A percentile compares a stretch with the other conserved stretches of the same genome.
phyloP scores from a whole-genome alignment of 257 asterid species.

The Coffea eugenioides region DNA sequence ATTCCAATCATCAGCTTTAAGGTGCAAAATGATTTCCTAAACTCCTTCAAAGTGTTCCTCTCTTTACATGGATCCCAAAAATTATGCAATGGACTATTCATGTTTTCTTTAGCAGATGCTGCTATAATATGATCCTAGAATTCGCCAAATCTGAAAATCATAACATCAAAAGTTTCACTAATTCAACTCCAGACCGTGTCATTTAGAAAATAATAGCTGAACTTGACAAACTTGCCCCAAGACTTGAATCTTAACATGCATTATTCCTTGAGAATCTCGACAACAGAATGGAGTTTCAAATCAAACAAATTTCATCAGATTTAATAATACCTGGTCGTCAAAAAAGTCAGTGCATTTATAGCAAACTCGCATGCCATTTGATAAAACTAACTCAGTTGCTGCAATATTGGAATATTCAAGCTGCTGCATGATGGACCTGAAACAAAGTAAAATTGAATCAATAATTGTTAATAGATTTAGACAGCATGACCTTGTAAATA shows the following conservation, averaged over 20 bases:
- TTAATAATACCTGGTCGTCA: slow-evolving; percentile 74
- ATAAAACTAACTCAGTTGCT: slow-evolving; percentile 74
- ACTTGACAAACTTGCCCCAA: background rate
- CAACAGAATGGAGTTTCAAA: background rate
- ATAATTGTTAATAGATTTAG: background rate
- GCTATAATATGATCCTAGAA: background rate
- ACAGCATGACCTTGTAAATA: background rate
- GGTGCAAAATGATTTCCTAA: background rate
- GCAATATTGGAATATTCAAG: slow-evolving; percentile 60
- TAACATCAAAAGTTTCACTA: too few species aligned
- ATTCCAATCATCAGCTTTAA: background rate
- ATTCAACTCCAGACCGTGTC: background rate
- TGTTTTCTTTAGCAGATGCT: background rate
- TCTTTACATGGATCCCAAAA: background rate
- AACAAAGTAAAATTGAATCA: slow-evolving; percentile 14
- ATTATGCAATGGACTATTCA: background rate
- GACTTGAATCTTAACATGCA: background rate
- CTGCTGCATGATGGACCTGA: slow-evolving; percentile 69
- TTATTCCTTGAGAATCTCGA: background rate
- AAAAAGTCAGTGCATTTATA: slow-evolving; percentile 90
- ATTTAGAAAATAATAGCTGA: background rate
- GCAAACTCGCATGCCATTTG: slow-evolving; percentile 95
- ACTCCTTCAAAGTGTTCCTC: background rate
- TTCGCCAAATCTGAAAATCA: too few species aligned
- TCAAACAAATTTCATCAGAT: background rate